Evolutionary conservation across 306 rosid genomes (phyloP), one percentile per base, ranked within the genome.

Genomic region (Gynostemma pentaphyllum): DNA sequence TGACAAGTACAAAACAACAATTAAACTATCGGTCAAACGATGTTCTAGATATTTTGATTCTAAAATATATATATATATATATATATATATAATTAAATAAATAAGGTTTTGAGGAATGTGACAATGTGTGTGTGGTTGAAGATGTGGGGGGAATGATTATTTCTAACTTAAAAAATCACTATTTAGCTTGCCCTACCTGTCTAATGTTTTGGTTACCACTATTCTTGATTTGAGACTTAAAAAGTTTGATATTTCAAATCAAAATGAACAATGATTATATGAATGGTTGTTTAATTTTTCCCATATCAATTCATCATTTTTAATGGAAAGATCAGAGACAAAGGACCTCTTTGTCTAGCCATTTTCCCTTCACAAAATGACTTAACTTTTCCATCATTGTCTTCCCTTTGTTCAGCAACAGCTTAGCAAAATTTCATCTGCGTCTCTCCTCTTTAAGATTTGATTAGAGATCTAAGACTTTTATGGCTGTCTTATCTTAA

Each of bases 171-270:
- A 36, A 59, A 10, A 2, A 19, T 21, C 30, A 37, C 1, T 59
- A 18, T n/a, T 21, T 19, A 16, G 30, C 37, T 16, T 59, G 30
- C 9, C 32, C 65, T 59, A 59, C 65, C 8, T 37, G 65, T 59
- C 65, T 37, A 22, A 59, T 12, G 6, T 59, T 12, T 0, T 27
- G 65, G 46, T 37, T 59, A 12, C 65, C 30, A 57, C 5, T 59
- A 9, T 39, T n/a, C 2, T 36, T 37, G 47, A 59, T 37, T 59
- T 59, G 47, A 59, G 44, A 34, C 46, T 22, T 29, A 9, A 57
- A 36, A 57, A 57, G 21, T 10, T 57, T 57, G 46, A 57, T 30
- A 37, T 18, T 59, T 37, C 32, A 59, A 59, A 59, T 59, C 32
- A 59, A 54, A 56, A 16, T 18, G 26, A 56, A 15, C 9, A 2